Conservation (phyloP, 2,329 filamentous ascomycete species). For the Sclerotiophoma versabilis region DNA sequence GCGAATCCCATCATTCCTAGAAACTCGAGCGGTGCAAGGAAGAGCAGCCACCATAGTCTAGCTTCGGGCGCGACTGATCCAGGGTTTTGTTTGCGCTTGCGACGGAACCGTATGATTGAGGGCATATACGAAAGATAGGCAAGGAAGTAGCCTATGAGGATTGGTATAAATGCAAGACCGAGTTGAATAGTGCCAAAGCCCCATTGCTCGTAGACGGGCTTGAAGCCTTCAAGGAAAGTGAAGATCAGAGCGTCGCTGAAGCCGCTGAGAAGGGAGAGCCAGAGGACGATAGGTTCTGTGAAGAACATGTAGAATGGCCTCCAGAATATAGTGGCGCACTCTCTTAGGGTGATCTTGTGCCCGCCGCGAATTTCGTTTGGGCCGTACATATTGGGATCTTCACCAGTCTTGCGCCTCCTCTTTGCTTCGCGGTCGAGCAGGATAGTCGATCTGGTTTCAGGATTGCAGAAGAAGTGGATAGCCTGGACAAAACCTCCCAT, state of each 20-base stretch:
- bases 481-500: conserved; percentile 73
- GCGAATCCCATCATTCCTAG: conserved; percentile 75
- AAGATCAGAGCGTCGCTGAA: conserved; percentile 80
- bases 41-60: conserved; percentile 71
- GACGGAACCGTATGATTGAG: conserved; percentile 60
- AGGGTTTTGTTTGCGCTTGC: conserved; percentile 56
- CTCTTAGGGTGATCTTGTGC: conserved; percentile 51
- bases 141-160: conserved; percentile 70
- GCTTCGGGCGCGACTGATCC: conserved; percentile 67
- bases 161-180: conserved; percentile 69
- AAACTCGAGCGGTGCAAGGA: conserved; percentile 65
- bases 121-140: conserved; percentile 67
- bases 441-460: conserved; percentile 77
- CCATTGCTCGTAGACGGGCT: conserved; percentile 72
- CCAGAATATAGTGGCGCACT: conserved; percentile 57
- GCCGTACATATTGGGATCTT: conserved; percentile 69
- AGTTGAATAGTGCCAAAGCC: conserved; percentile 63
- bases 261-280: conserved; percentile 72
- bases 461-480: conserved; percentile 69
- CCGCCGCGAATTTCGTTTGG: conserved; percentile 66
- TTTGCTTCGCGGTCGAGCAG: conserved; percentile 80
- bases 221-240: conserved; percentile 76
- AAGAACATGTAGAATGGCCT: conserved; percentile 76
- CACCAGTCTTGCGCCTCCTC: conserved; percentile 68
- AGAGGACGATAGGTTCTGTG: conserved; percentile 75